These are phyloP conservation scores for Colletotrichum somersetense DNA, from an alignment of 2,329 filamentous ascomycete genomes.

Conservation along the genomic window DNA sequence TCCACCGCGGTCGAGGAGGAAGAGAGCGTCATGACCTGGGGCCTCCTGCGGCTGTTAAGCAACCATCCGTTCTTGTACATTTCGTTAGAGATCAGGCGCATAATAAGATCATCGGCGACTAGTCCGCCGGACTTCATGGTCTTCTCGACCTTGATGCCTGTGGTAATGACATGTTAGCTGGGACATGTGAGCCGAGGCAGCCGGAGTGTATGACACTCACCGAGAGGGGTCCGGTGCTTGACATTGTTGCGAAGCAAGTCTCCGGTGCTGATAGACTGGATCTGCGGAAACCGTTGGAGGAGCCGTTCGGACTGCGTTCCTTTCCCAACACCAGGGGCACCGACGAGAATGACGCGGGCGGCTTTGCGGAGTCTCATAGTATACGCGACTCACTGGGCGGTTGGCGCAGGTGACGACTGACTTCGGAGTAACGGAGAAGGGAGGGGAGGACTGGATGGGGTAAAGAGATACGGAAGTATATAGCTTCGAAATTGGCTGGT, in stretches of 20 bases:
- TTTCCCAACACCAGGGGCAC: conserved; percentile 96
- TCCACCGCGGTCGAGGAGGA: conserved; percentile 56
- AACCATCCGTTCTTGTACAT: conserved; percentile 90
- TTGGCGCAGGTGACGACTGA: conserved; percentile 32
- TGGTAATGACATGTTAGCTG: conserved; percentile 15
- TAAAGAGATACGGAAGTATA: background rate
- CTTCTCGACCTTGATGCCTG: conserved; percentile 90
- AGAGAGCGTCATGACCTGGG: conserved; percentile 66
- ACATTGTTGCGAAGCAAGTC: conserved; percentile 95
- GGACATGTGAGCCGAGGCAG: background rate
- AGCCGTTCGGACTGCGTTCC: conserved; percentile 94
- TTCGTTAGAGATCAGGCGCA: conserved; percentile 92
- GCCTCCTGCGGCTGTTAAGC: conserved; percentile 53
- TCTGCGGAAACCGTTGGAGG: conserved; percentile 86
- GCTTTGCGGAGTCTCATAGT: conserved; percentile 79
- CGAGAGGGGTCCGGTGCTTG: conserved; percentile 85
- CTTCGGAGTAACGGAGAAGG: conserved; percentile 15
- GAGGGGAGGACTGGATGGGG: background rate
- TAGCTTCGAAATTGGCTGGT: conserved; percentile 32
- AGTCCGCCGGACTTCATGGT: conserved; percentile 90
- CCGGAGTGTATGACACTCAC: conserved; percentile 60
- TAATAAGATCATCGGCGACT: conserved; percentile 92
- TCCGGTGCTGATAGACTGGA: conserved; percentile 93
- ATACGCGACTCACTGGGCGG: conserved; percentile 25
- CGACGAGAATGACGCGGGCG: conserved; percentile 93